Base-by-base conservation (phyloP, 2,329 filamentous ascomycete species). In the Akanthomyces lecanii region DNA sequence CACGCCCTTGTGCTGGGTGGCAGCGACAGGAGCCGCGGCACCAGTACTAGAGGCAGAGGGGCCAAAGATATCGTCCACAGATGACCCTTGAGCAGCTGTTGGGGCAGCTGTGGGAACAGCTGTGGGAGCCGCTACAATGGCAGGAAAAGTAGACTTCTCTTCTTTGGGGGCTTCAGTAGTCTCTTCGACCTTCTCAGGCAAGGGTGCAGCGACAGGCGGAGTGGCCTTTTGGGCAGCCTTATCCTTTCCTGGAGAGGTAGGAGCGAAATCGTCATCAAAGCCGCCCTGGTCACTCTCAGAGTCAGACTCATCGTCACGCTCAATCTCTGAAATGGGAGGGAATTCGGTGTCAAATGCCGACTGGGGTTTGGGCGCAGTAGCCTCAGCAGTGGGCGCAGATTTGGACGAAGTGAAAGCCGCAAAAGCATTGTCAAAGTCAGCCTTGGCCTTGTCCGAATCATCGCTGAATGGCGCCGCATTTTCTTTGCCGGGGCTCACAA, bases 221-320 rank as follows among this genome's bases (percentile, higher is more conserved):
- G 44, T 61, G 33, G 63, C 57, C 59, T 70, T 68, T 36, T 66
- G 66, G 38, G 42, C 51, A 21, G 40, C 18, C 44, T 50, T 70
- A 60, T 67, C 78, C 80, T 36, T 72, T 68, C 30, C 74, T 71
- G 28, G 81, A 79, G 82, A 83, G 2, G 85, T 83, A 16, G 90
- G 86, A 0, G 90, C 88, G 72, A 98, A 98, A 74, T 97, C 89
- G 72, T 99, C 95, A 56, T 96, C 94, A 71, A 98, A 98, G 0
- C 93, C 92, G 48, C 91, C 92, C 55, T 85, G 85, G 54, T 91
- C 90, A 64, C 86, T 90, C 61, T 87, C 89, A 36, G 88, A 89
- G 64, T 96, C 92, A 36, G 90, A 93, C n/a, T 96, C 89, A 23
- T 96, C 89, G 23, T 91, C 62, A 25, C 86, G 83, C 65, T 90